These are phyloP conservation scores for Discostella stelligeroides DNA, from an alignment of 108 stramenopile genomes.

Conservation along the genomic window DNA sequence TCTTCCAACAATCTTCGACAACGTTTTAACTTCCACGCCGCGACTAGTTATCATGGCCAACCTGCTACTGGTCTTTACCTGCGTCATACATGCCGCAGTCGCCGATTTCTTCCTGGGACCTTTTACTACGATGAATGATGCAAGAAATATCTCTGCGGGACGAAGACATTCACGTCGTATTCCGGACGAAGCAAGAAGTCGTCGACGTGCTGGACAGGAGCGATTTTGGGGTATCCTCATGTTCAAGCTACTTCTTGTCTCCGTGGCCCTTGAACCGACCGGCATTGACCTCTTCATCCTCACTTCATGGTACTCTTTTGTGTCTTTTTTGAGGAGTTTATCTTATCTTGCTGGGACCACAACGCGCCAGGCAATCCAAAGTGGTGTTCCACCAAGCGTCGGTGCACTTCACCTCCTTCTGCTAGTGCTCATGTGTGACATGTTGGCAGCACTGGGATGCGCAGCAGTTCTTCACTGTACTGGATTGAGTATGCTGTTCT, in stretches of 20 bases:
- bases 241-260: conserved; percentile 76
- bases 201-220: conserved; percentile 50
- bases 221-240: conserved; percentile 68
- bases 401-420: conserved; percentile 63
- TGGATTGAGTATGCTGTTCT: conserved; percentile 63
- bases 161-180: background rate
- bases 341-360: conserved; percentile 60
- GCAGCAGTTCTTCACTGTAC: conserved; percentile 54
- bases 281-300: conserved; percentile 71
- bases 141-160: background rate
- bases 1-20: conserved; percentile 55
- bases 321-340: conserved; percentile 68
- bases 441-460: conserved; percentile 54
- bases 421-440: conserved; percentile 55
- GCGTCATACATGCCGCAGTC: conserved; percentile 64
- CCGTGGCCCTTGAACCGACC: conserved; percentile 70
- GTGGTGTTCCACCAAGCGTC: conserved; percentile 53
- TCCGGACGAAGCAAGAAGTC: conserved; percentile 19
- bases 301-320: conserved; percentile 68
- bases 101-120: conserved; percentile 73
- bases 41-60: conserved; percentile 74
- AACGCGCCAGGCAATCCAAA: conserved; percentile 46
- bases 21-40: conserved; percentile 69
- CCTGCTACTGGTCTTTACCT: conserved; percentile 62
- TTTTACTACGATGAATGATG: conserved; percentile 1